Percentiles rank a stretch among this genome's conserved stretches.
phyloP scores from a whole-genome alignment of 2,329 filamentous ascomycete genomes.

The Diplodia seriata region DNA sequence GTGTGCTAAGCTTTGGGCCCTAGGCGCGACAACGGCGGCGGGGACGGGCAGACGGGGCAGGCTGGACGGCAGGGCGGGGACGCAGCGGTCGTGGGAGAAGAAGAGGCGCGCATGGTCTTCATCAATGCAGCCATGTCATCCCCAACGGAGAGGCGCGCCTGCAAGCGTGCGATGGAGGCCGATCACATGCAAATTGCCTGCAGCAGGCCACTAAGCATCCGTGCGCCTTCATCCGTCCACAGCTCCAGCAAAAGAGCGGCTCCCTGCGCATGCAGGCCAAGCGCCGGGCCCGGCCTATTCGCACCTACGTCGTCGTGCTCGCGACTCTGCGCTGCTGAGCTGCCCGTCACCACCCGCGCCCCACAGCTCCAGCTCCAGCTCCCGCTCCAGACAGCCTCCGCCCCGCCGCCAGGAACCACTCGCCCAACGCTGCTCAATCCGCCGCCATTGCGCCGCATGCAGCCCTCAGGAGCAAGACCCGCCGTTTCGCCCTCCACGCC shows the following conservation, averaged over 20 bases:
- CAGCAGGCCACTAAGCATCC: neutral
- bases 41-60: neutral
- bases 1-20: neutral
- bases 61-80: slow-evolving; percentile 4
- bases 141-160: slow-evolving; percentile 28
- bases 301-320: neutral
- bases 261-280: neutral
- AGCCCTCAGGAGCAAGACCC: slow-evolving; percentile 12
- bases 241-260: slow-evolving; percentile 1
- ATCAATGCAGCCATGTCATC: slow-evolving; percentile 24
- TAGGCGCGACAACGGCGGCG: slow-evolving; percentile 5
- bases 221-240: slow-evolving; percentile 5
- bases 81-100: slow-evolving; percentile 16
- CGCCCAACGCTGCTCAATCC: neutral
- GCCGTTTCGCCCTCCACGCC: slow-evolving; percentile 19
- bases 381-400: neutral
- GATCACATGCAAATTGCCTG: slow-evolving; percentile 25
- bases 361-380: no score
- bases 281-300: neutral
- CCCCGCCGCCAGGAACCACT: slow-evolving; percentile 7
- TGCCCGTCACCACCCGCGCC: no score
- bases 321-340: neutral
- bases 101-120: slow-evolving; percentile 28
- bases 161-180: slow-evolving; percentile 12
- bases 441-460: slow-evolving; percentile 14